phyloP scores from a whole-genome alignment of 805 yeast species.

The Ogataea chonburiensis region DNA sequence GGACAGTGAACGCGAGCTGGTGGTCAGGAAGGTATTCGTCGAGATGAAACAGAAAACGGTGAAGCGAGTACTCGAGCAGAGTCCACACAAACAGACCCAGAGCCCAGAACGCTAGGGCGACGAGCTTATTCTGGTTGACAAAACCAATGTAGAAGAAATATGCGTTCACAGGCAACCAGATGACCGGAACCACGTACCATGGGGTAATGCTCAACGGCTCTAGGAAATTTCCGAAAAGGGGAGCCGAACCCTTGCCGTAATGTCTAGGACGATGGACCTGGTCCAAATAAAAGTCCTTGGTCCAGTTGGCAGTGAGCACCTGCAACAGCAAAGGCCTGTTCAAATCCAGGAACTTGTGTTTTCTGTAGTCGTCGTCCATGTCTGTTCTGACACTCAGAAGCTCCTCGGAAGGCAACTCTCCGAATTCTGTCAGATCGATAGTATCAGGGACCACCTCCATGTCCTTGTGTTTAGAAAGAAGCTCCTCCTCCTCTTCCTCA shows the following conservation, averaged over 20 bases:
- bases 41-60: constrained; percentile 90
- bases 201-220: constrained; percentile 91
- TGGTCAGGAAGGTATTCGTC: constrained; percentile 85
- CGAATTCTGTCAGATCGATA: constrained; percentile 54
- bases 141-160: constrained; percentile 62
- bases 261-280: constrained; percentile 98
- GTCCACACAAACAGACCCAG: constrained; percentile 95
- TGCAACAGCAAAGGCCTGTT: constrained; percentile 79
- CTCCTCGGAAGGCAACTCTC: constrained; percentile 70
- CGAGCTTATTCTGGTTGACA: constrained; percentile 42
- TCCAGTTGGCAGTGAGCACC: constrained; percentile 69
- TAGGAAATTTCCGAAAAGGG: constrained; percentile 87
- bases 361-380: constrained; percentile 61
- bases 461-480: constrained; percentile 55
- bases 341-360: constrained; percentile 85
- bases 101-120: constrained; percentile 58
- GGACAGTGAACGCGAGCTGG: constrained; percentile 70
- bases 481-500: constrained; percentile 68
- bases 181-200: constrained; percentile 86
- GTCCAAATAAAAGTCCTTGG: constrained; percentile 88
- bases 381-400: constrained; percentile 79
- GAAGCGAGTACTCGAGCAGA: constrained; percentile 80
- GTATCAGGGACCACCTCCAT: constrained; percentile 40
- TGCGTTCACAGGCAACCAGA: constrained; percentile 85
- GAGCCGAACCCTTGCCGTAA: constrained; percentile 96